Evolutionary conservation across 495 filamentous ascomycete genomes (phyloP), one percentile per base, ranked within the genome.

Genomic region (Pseudotulostoma volvatum): DNA sequence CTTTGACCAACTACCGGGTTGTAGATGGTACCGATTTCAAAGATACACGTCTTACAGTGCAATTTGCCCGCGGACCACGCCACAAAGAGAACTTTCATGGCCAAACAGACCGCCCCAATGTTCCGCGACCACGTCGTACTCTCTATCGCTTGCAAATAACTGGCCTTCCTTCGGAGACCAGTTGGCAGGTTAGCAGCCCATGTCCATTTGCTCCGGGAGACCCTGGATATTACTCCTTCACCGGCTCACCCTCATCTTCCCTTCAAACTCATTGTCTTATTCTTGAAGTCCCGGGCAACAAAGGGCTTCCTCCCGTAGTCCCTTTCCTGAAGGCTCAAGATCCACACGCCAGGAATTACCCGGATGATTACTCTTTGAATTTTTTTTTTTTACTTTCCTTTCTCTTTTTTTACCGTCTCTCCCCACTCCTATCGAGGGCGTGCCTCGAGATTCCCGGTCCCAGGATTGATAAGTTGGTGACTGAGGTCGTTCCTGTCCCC

Each of bases 141-240:
- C 77, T 83, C 42, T 84, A 81, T 59, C 84, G 90, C 55, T 95
- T 97, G 90, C 76, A 85, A 60, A 87, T 97, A 50, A 81, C 82
- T 71, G 87, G 86, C 66, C 86, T 97, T 64, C 87, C 88, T 52
- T 71, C 71, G 62, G 92, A 96, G 70, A 96, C 92, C 69, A 94
- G 86, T 74, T 97, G 90, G 90, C 90, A 97, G 90, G 90, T 97
- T 81, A 92, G 90, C 82, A 78, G 54, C 62, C 59, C 64, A 67
- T 42, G 58, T 61, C 66, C 68, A 65, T 66, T 75, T 70, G 58
- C 57, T 64, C 67, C 44, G 47, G 52, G 55, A 54, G 46, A 33
- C 42, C 45, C 43, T 43, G 59, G 48, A 59, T 52, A 51, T 59
- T 49, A n/a, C n/a, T n/a, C n/a, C 31, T n/a, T 8, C 20, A 15